Conservation (phyloP, 495 filamentous ascomycete species). For the Daldinia bambusicola region DNA sequence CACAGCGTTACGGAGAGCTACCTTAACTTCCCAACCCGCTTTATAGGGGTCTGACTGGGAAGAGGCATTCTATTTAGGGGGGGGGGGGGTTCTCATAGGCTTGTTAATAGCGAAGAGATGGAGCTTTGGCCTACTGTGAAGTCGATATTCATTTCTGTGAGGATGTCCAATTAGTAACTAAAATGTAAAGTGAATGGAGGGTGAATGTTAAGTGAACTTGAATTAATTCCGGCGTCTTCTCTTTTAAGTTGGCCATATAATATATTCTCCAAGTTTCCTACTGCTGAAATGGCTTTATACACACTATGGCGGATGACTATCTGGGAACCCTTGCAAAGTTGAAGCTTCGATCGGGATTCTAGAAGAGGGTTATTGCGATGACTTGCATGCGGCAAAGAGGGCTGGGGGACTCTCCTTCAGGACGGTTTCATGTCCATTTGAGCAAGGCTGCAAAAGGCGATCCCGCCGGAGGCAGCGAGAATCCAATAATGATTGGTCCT, state of each 20-base stretch:
- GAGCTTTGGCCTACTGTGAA: not conserved
- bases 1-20: slow-evolving; percentile 31
- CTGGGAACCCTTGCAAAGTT: slow-evolving; percentile 20
- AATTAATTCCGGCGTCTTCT: not conserved
- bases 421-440: slow-evolving; percentile 35
- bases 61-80: not conserved
- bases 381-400: slow-evolving; percentile 38
- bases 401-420: slow-evolving; percentile 30
- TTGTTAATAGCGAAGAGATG: not conserved
- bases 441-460: slow-evolving; percentile 36
- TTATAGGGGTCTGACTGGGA: not conserved
- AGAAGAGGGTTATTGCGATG: slow-evolving; percentile 39
- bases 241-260: not conserved
- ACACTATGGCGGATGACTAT: not conserved
- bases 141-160: not conserved
- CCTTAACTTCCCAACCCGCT: slow-evolving; percentile 15
- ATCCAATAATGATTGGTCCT: slow-evolving; percentile 39
- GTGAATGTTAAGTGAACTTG: not conserved
- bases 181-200: not conserved
- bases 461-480: slow-evolving; percentile 28
- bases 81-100: not conserved
- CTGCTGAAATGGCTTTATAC: not conserved
- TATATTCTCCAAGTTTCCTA: not conserved
- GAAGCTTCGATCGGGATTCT: slow-evolving; percentile 46
- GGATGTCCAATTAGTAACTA: not conserved